Conservation (phyloP, 768 basidiomycete species). For the Gloeopeniophorella convolvens region DNA sequence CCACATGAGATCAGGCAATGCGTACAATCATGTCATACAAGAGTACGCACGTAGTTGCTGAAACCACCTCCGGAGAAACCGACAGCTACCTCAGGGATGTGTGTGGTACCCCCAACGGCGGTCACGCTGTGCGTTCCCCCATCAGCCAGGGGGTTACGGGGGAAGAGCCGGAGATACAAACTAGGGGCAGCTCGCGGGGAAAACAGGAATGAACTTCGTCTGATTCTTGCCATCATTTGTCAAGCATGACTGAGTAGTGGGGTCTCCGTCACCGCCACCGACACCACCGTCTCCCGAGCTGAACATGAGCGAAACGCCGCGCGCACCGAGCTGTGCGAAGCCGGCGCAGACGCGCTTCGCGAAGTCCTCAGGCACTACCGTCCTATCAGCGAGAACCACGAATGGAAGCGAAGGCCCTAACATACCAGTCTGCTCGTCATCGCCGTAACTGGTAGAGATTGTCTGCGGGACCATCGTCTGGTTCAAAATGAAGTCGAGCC, state of each 20-base stretch:
- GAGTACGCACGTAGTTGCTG: conserved; percentile 55
- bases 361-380: conserved; percentile 43
- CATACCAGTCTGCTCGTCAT: conserved; percentile 67
- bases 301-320: conserved; percentile 60
- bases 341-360: conserved; percentile 42
- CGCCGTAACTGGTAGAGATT: conserved; percentile 69
- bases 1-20: no score
- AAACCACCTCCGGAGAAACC: conserved; percentile 70
- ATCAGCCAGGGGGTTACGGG: neutral
- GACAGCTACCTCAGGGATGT: conserved; percentile 53
- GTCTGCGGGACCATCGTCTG: conserved; percentile 45
- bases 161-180: conserved; percentile 16
- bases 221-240: conserved; percentile 52
- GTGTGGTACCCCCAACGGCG: conserved; percentile 57
- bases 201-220: conserved; percentile 44
- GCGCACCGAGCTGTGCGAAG: conserved; percentile 59
- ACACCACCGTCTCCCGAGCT: conserved; percentile 66
- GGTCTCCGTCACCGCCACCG: conserved; percentile 61
- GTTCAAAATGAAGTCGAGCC: conserved; percentile 59
- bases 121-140: conserved; percentile 46
- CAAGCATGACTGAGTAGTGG: conserved; percentile 45
- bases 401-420: no score
- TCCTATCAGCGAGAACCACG: neutral
- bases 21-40: no score
- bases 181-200: conserved; percentile 52